phyloP scores from a whole-genome alignment of 2,329 filamentous ascomycete genomes.

The Paraconiothyrium brasiliense region DNA sequence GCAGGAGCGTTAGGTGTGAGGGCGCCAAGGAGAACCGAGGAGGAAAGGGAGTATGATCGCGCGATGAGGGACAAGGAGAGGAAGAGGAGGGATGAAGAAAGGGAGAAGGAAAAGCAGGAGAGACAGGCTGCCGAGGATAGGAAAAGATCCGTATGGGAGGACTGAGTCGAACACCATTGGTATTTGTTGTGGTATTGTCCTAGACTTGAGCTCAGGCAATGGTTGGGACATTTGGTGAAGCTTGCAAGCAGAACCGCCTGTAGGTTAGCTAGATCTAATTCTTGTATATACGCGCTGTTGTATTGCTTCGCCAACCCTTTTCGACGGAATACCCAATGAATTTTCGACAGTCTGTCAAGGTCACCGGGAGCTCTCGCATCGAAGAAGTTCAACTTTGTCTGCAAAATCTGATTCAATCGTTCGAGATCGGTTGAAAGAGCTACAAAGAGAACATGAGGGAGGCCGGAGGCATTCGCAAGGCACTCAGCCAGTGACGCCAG shows the following conservation, averaged over 20 bases:
- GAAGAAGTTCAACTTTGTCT: background rate
- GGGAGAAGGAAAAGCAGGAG: conserved; percentile 69
- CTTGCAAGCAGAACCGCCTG: background rate
- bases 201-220: background rate
- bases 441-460: conserved; percentile 36
- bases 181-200: background rate
- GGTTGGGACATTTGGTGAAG: background rate
- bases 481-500: conserved; percentile 38
- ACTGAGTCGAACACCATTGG: conserved; percentile 46
- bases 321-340: background rate
- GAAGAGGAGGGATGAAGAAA: conserved; percentile 77
- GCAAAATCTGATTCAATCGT: conserved; percentile 22
- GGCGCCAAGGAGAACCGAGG: conserved; percentile 82
- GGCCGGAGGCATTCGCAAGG: conserved; percentile 31
- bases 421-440: conserved; percentile 28
- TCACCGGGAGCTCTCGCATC: background rate
- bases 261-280: background rate
- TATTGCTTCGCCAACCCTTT: background rate
- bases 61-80: conserved; percentile 85
- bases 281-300: background rate
- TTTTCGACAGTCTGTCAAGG: background rate
- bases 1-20: conserved; percentile 85
- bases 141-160: conserved; percentile 90
- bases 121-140: conserved; percentile 74
- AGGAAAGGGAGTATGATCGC: conserved; percentile 86